Percentiles rank a stretch among this genome's conserved stretches.
These are phyloP conservation scores for Falciphora oryzae DNA, from an alignment of 2,329 filamentous ascomycete species.

Conservation along the genomic window DNA sequence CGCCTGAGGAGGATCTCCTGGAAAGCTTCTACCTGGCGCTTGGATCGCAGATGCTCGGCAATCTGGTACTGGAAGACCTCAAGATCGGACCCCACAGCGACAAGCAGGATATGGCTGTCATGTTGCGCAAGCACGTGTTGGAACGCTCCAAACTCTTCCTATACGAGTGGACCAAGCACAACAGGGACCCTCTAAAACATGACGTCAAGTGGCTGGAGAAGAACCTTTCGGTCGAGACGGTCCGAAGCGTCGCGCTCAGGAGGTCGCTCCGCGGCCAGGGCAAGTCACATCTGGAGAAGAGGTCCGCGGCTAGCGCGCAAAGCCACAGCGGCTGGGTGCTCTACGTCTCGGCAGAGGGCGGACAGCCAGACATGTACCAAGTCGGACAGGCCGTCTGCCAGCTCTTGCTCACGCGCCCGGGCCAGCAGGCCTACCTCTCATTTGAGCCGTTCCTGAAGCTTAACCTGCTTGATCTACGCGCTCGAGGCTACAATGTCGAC, in stretches of 20 bases:
- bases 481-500: slow-evolving; percentile 93
- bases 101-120: slow-evolving; percentile 63
- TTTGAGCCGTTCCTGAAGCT: slow-evolving; percentile 87
- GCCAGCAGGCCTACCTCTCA: slow-evolving; percentile 82
- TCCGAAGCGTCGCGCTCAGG: slow-evolving; percentile 71
- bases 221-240: slow-evolving; percentile 70
- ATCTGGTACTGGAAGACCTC: slow-evolving; percentile 71
- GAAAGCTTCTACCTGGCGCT: slow-evolving; percentile 81
- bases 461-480: slow-evolving; percentile 73
- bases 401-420: slow-evolving; percentile 73
- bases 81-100: slow-evolving; percentile 60
- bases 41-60: slow-evolving; percentile 70
- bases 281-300: slow-evolving; percentile 66
- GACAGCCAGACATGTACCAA: slow-evolving; percentile 76
- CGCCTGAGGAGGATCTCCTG: slow-evolving; percentile 81
- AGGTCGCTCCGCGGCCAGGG: slow-evolving; percentile 65
- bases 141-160: slow-evolving; percentile 88
- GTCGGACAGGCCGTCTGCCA: slow-evolving; percentile 83
- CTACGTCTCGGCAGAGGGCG: slow-evolving; percentile 64
- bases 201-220: slow-evolving; percentile 89
- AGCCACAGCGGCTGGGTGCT: slow-evolving; percentile 51
- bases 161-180: slow-evolving; percentile 66
- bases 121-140: slow-evolving; percentile 72
- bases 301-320: slow-evolving; percentile 60
- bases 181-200: slow-evolving; percentile 72